Evolutionary conservation across 2,329 filamentous ascomycete species (phyloP), one percentile per base, ranked within the genome.

Genomic region (Colletotrichum sp.): DNA sequence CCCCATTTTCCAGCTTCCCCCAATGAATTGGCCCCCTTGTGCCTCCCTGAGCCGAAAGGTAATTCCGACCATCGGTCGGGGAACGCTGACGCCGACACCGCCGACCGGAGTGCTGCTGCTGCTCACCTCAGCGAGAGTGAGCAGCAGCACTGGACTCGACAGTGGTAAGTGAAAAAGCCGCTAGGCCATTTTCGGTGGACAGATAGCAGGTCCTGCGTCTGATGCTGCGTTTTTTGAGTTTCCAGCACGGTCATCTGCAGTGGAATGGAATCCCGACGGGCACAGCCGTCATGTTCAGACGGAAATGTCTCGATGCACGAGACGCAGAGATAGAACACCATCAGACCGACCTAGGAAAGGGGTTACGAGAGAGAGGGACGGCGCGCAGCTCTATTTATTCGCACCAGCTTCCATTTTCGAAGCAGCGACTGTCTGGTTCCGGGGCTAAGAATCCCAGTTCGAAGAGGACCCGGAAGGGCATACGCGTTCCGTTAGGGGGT

Each of bases 31-130:
- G 29, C 15, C 54, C 51, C 47, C n/a, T 34, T 36, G 64, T 31
- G 21, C 55, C 24, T 43, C 36, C 66, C 36, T 59, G 29, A 2
- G 66, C 66, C 66, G 66, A 68, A 68, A 36, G 36, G 66, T 68
- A 68, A 47, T 61, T 68, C 66, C 66, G 66, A 61, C 27, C 55
- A 68, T 68, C 66, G 36, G 66, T 61, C 66, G 66, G 66, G 66
- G 66, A 27, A 68, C n/a, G 36, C 66, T 68, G 66, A 27, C 65
- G 65, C 65, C 66, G 66, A 68, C 66, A 24, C n/a, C 64, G 51
- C 64, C 47, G 64, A 66, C 64, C 57, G 29, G 57, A 33, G 51
- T n/a, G 6, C 16, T 24, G 12, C 29, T 18, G 36, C 33, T 33
- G 24, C 36, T 59, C 27, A 31, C 57, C 54, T 31, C 18, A 61